Evolutionary conservation across 257 asterid genomes (phyloP).

Genomic region (Parsonsia alboflavescens): DNA sequence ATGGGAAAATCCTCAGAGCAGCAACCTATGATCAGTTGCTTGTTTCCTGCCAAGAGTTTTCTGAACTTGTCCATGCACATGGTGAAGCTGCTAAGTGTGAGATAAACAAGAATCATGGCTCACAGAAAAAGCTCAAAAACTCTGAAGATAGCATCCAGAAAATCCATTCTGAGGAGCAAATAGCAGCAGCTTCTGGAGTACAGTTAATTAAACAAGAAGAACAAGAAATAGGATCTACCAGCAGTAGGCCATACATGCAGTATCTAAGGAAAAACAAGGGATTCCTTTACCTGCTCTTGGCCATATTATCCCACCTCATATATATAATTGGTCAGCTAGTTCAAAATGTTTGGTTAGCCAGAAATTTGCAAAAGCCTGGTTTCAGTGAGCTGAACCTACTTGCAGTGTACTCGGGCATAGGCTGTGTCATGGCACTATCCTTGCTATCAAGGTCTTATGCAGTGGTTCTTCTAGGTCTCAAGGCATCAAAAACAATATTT

Average conservation of each 20-base stretch:
- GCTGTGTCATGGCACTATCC: slow-evolving; percentile 26
- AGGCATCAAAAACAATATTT: slow-evolving; percentile 34
- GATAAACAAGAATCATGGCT: slow-evolving; percentile 25
- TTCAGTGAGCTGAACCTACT: slow-evolving; percentile 26
- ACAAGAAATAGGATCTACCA: slow-evolving; percentile 35
- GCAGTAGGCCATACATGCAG: slow-evolving; percentile 41
- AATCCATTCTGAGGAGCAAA: slow-evolving; percentile 33
- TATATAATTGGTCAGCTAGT: slow-evolving; percentile 37
- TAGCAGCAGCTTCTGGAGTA: slow-evolving; percentile 20
- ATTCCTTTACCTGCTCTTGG: slow-evolving; percentile 29
- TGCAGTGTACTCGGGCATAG: slow-evolving; percentile 29
- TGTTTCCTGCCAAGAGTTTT: slow-evolving; percentile 60
- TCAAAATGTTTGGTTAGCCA: slow-evolving; percentile 48
- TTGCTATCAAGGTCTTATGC: slow-evolving; percentile 33
- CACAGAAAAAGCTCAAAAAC: slow-evolving; percentile 16
- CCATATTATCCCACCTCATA: slow-evolving; percentile 28
- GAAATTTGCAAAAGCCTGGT: slow-evolving; percentile 29
- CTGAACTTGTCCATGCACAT: slow-evolving; percentile 66
- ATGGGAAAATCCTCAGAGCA: slow-evolving; percentile 57
- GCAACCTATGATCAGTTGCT: slow-evolving; percentile 58
- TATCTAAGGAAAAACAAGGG: slow-evolving; percentile 40
- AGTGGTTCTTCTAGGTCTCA: slow-evolving; percentile 31
- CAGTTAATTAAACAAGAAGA: slow-evolving; percentile 50
- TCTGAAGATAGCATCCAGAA: slow-evolving; percentile 38
- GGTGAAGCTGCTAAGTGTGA: slow-evolving; percentile 55